Evolutionary conservation across 2,329 filamentous ascomycete species (phyloP), one percentile per base, ranked within the genome.

Genomic region (Aureobasidium sp.): DNA sequence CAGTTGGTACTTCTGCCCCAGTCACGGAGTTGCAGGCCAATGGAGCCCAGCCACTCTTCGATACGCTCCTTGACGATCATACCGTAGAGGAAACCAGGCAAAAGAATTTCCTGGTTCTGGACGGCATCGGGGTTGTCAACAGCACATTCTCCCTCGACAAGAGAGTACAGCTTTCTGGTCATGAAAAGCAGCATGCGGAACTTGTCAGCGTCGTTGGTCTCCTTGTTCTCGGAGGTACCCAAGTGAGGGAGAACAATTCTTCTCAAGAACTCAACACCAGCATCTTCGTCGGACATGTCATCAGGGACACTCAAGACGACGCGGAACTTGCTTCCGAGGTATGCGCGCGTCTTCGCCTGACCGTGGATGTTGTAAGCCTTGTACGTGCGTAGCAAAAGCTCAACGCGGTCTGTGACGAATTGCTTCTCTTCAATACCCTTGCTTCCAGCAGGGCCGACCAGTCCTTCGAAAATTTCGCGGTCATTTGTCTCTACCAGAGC

Each of bases 61-160:
- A 99, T 79, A 62, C 88, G 86, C 74, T 99, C 94, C 78, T 99
- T 99, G 67, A 99, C 78, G 59, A 99, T 91, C 86, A 94, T 93
- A 61, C 90, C 90, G 72, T 96, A 99, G 13, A 99, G 78, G 71
- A 96, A 96, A 9, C 94, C 93, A 59, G 93, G 93, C 1, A 99
- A 83, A 29, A 99, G 80, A 62, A 97, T 88, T 75, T 99, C 94
- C 72, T 99, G 94, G 74, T 95, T 96, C 70, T 96, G 92, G 21
- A 97, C 88, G 11, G 94, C 91, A 82, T 99, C 94, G 1, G 94
- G 93, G 71, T 99, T 97, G 78, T 99, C 94, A 5, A 92, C 86
- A 5, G 91, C 83, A 73, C 93, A 97, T 66, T 97, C 93, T 61
- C 93, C 92, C 64, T 92, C 91, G 9, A 94, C 93, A 53, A 99